Conservation (phyloP, 202 grass and related monocot genomes). For the Zizania palustris region DNA sequence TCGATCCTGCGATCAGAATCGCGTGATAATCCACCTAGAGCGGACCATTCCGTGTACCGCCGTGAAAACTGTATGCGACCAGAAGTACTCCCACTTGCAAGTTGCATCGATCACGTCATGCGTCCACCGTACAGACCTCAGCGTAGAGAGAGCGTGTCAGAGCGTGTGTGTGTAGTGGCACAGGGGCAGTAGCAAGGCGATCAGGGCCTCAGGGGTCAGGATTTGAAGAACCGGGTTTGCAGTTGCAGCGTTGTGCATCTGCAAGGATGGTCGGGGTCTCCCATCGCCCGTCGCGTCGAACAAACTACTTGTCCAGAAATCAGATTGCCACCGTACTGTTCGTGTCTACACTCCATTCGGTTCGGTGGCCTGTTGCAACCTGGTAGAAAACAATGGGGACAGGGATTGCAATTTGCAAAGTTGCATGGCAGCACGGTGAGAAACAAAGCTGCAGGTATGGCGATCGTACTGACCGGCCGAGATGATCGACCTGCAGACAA, state of each 20-base stretch:
- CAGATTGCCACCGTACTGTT: not conserved
- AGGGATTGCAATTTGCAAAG: not conserved
- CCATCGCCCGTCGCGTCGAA: not conserved
- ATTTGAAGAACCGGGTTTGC: not conserved
- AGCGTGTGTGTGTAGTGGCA: too few species aligned
- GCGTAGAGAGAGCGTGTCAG: too few species aligned
- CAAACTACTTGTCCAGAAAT: not conserved
- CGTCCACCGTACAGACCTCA: not conserved
- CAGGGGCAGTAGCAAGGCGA: not conserved
- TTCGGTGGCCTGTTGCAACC: not conserved
- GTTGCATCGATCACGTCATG: not conserved
- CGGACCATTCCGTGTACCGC: not conserved
- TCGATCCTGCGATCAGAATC: conserved; percentile 30
- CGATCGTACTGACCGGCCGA: not conserved
- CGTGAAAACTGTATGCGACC: conserved; percentile 4
- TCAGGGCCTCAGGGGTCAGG: conserved; percentile 9
- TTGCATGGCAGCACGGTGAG: conserved; percentile 14
- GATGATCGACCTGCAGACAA: conserved; percentile 24
- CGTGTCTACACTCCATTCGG: not conserved
- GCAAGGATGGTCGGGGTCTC: conserved; percentile 11
- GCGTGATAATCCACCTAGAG: not conserved
- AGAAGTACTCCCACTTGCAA: conserved; percentile 10
- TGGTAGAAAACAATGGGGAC: conserved; percentile 33
- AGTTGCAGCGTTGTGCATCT: not conserved
- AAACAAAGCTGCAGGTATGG: conserved; percentile 23